Percentiles rank a stretch among this genome's conserved stretches.
These are phyloP conservation scores for Neurospora crassa DNA, from an alignment of 2,329 filamentous ascomycete species.

Conservation along the genomic window DNA sequence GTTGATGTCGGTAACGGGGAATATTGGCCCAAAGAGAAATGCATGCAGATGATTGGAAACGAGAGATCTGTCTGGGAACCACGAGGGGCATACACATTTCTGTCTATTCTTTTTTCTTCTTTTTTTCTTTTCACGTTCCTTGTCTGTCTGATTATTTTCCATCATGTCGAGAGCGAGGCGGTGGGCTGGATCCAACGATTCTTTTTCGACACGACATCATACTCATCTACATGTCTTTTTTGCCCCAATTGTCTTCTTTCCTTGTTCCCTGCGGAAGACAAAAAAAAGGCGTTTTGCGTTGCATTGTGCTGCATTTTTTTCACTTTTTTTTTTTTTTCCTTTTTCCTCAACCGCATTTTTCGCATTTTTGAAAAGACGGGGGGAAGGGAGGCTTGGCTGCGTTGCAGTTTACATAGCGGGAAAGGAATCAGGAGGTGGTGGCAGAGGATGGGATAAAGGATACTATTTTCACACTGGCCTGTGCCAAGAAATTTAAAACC, in stretches of 20 bases:
- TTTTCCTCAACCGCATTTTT: not conserved
- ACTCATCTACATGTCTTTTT: not conserved
- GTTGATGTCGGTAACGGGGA: not conserved
- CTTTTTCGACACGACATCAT: not conserved
- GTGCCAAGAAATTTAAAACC: not conserved
- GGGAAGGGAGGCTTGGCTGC: not conserved
- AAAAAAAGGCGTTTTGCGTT: not conserved
- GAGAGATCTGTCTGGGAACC: no score
- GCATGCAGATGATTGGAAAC: not conserved
- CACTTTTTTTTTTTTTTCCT: no score
- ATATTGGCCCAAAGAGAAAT: not conserved
- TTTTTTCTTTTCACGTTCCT: not conserved
- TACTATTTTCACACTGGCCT: not conserved
- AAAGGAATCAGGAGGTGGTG: not conserved
- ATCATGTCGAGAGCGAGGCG: not conserved
- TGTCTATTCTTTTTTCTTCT: not conserved
- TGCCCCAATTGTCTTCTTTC: not conserved
- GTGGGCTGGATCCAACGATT: not conserved
- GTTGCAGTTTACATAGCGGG: not conserved
- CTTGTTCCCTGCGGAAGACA: not conserved
- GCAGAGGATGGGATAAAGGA: not conserved
- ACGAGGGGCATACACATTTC: not conserved
- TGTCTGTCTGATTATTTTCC: not conserved
- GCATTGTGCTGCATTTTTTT: not conserved
- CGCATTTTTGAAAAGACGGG: not conserved